These are phyloP conservation scores for Cryptococcus sp. DNA, from an alignment of 1,284 basidiomycete genomes.

Conservation along the genomic window DNA sequence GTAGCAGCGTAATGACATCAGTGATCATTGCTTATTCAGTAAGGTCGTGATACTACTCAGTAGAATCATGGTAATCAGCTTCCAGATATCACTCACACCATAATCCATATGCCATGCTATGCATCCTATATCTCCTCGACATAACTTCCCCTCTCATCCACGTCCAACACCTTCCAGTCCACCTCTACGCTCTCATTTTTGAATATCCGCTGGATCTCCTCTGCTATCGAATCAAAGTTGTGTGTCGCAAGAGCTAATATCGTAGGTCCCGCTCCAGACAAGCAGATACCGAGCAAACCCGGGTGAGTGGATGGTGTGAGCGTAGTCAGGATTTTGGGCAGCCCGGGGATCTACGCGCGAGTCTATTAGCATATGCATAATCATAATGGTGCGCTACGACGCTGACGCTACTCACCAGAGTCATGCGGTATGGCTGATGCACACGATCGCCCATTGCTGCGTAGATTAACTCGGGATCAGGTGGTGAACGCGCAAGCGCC, in stretches of 20 bases:
- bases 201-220: slow-evolving; percentile 76
- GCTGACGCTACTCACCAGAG: slow-evolving; percentile 58
- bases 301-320: slow-evolving; percentile 88
- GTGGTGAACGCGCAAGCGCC: slow-evolving; percentile 84
- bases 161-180: slow-evolving; percentile 53
- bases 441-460: slow-evolving; percentile 99
- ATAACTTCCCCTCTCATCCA: slow-evolving; percentile 53
- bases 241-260: slow-evolving; percentile 92
- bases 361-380: slow-evolving; percentile 7
- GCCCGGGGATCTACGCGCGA: slow-evolving; percentile 84
- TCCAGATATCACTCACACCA: no score
- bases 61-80: no score
- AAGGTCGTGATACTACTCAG: no score
- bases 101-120: no score
- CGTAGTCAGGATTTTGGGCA: slow-evolving; percentile 82
- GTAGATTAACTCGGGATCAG: slow-evolving; percentile 91
- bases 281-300: slow-evolving; percentile 92
- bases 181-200: slow-evolving; percentile 71
- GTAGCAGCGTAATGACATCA: no score
- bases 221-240: slow-evolving; percentile 78
- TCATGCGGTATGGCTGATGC: slow-evolving; percentile 94
- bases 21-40: no score
- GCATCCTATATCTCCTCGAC: slow-evolving; percentile 39
- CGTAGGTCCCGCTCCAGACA: slow-evolving; percentile 96
- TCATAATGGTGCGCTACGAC: not conserved